A percentile compares a stretch with the other conserved stretches of the same genome.
These are phyloP conservation scores for Suillus lakei DNA, from an alignment of 768 basidiomycete genomes.

Conservation along the genomic window DNA sequence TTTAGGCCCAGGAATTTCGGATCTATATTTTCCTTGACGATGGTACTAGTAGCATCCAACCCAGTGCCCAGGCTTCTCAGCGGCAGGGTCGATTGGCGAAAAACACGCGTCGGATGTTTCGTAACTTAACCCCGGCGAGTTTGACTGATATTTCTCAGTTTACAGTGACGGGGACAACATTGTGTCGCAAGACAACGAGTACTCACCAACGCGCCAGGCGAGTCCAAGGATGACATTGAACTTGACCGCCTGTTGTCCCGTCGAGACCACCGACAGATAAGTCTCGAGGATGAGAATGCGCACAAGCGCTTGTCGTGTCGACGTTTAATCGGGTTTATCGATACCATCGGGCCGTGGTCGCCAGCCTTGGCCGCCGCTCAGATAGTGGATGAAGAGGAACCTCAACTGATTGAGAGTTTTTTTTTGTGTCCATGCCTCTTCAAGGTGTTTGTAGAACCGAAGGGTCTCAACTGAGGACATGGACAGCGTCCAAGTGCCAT, in stretches of 20 bases:
- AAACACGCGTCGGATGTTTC: background rate
- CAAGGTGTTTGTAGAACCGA: too few species aligned
- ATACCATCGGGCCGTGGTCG: background rate
- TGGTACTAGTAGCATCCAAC: slow-evolving; percentile 18
- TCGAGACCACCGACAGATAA: background rate
- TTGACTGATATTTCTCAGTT: too few species aligned
- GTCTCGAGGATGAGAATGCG: background rate
- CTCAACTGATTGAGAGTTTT: too few species aligned
- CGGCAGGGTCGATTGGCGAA: slow-evolving; percentile 16
- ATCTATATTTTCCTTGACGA: slow-evolving; percentile 2
- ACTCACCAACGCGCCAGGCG: background rate
- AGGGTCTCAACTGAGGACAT: background rate
- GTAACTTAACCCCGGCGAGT: background rate
- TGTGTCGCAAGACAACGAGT: too few species aligned
- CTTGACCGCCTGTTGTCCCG: background rate
- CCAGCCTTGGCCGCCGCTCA: background rate
- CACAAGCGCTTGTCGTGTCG: background rate
- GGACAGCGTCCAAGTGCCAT: too few species aligned
- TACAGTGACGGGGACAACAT: background rate
- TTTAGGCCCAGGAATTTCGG: background rate
- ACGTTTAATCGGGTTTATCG: background rate
- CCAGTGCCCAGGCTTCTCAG: slow-evolving; percentile 22
- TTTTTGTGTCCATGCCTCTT: too few species aligned
- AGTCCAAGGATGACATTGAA: background rate
- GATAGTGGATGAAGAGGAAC: background rate